These are phyloP conservation scores for Moesziomyces parantarcticus DNA, from an alignment of 1,284 basidiomycete species.

Conservation along the genomic window DNA sequence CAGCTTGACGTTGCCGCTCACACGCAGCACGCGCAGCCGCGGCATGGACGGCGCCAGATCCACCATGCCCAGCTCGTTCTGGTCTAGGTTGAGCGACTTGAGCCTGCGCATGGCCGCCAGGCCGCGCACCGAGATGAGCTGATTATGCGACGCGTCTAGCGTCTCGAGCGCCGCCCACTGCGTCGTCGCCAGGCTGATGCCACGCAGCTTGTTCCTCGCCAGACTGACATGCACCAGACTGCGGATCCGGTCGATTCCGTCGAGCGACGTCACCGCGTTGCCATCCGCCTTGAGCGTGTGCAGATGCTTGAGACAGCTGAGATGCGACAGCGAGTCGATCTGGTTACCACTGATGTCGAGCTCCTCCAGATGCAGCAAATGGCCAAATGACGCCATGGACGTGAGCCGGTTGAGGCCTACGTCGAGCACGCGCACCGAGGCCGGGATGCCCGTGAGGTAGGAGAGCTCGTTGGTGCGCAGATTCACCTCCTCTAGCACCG, in stretches of 20 bases:
- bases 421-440: conserved; percentile 49
- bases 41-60: conserved; percentile 52
- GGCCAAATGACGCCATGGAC: conserved; percentile 86
- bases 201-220: conserved; percentile 78
- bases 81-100: conserved; percentile 83
- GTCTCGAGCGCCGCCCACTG: conserved; percentile 74
- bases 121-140: conserved; percentile 69
- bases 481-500: conserved; percentile 81
- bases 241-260: conserved; percentile 76
- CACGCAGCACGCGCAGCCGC: conserved; percentile 77
- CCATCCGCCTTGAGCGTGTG: conserved; percentile 88
- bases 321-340: conserved; percentile 74
- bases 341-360: conserved; percentile 92
- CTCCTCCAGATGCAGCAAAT: conserved; percentile 84
- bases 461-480: conserved; percentile 71
- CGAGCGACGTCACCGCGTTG: conserved; percentile 81
- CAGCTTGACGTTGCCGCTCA: conserved; percentile 82
- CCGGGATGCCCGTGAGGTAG: conserved; percentile 62
- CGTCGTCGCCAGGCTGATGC: conserved; percentile 71
- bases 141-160: conserved; percentile 83
- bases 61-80: conserved; percentile 78
- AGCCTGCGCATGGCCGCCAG: conserved; percentile 68
- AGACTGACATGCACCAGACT: conserved; percentile 82
- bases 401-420: conserved; percentile 74
- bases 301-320: conserved; percentile 72